A percentile compares a stretch with the other conserved stretches of the same genome.
phyloP scores from a whole-genome alignment of 2,329 filamentous ascomycete genomes.

The Neoascochyta sp. region DNA sequence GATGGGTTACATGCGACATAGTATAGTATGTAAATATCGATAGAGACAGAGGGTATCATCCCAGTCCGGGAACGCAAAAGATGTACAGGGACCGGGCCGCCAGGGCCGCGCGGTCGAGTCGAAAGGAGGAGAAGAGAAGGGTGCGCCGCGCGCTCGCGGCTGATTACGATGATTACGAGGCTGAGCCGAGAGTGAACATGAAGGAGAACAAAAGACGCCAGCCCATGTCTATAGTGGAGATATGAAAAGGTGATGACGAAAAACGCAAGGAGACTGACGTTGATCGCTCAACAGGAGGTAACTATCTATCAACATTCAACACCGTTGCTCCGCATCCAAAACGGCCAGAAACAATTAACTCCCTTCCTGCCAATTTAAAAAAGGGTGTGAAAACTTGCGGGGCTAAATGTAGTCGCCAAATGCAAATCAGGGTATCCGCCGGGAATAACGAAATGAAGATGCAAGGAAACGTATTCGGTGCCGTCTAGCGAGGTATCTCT shows the following conservation, averaged over 20 bases:
- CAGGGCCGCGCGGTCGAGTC: too few species aligned
- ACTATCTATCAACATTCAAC: conserved; percentile 9
- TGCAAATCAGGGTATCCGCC: conserved; percentile 37
- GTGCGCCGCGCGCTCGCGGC: conserved; percentile 4
- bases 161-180: conserved; percentile 11
- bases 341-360: conserved; percentile 6
- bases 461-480: conserved; percentile 18
- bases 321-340: conserved; percentile 5
- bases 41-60: neutral
- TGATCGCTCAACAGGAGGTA: conserved; percentile 15
- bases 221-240: conserved; percentile 4
- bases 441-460: conserved; percentile 20
- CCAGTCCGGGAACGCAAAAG: conserved; percentile 2
- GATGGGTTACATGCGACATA: conserved; percentile 1
- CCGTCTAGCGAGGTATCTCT: conserved; percentile 35
- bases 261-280: conserved; percentile 12
- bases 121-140: conserved; percentile 1
- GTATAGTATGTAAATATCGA: too few species aligned
- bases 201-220: conserved; percentile 3
- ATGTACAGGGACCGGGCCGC: conserved; percentile 9
- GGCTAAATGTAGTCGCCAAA: conserved; percentile 29
- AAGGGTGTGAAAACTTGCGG: conserved; percentile 15
- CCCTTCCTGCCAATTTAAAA: conserved; percentile 10
- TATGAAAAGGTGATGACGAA: conserved; percentile 6
- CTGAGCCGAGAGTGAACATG: conserved; percentile 5